These are phyloP conservation scores for Bullera alba DNA, from an alignment of 768 basidiomycete genomes.

Conservation along the genomic window DNA sequence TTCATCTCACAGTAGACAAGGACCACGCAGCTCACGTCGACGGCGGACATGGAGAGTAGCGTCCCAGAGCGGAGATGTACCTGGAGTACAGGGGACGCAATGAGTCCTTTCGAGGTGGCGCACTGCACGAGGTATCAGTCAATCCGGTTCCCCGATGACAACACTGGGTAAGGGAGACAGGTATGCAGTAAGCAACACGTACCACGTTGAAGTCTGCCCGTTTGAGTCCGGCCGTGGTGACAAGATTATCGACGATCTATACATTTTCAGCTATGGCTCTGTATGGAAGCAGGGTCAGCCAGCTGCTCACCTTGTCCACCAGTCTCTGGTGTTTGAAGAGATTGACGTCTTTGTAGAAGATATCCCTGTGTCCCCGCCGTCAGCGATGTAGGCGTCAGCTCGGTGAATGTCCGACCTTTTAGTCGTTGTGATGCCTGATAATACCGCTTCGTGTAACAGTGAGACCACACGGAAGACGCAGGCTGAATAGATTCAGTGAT, in stretches of 20 bases:
- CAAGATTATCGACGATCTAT: slow-evolving; percentile 84
- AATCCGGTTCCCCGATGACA: neutral
- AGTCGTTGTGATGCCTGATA: slow-evolving; percentile 19
- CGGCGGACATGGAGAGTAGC: slow-evolving; percentile 28
- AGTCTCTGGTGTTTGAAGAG: slow-evolving; percentile 71
- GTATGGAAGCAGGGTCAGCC: neutral
- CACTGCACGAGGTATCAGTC: too few relatives aligned
- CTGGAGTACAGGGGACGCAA: slow-evolving; percentile 61
- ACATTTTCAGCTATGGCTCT: slow-evolving; percentile 9
- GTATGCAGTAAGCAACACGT: too few relatives aligned
- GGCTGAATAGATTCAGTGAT: slow-evolving; percentile 5
- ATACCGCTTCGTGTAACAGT: slow-evolving; percentile 28
- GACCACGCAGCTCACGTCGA: slow-evolving; percentile 5
- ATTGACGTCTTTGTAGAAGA: slow-evolving; percentile 76
- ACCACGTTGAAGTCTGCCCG: slow-evolving; percentile 77
- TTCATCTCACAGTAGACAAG: slow-evolving; percentile 1
- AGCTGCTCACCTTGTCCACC: slow-evolving; percentile 61
- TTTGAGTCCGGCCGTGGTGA: slow-evolving; percentile 68
- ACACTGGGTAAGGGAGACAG: neutral
- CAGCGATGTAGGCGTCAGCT: slow-evolving; percentile 24
- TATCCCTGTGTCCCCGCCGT: slow-evolving; percentile 55
- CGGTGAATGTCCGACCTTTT: slow-evolving; percentile 19
- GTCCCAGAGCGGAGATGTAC: slow-evolving; percentile 60
- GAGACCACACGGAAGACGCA: slow-evolving; percentile 16
- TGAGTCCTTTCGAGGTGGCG: slow-evolving; percentile 80